A percentile compares a stretch with the other conserved stretches of the same genome.
Evolutionary conservation across 2,329 filamentous ascomycete genomes (phyloP).

Genomic region (Madurella mycetomatis): DNA sequence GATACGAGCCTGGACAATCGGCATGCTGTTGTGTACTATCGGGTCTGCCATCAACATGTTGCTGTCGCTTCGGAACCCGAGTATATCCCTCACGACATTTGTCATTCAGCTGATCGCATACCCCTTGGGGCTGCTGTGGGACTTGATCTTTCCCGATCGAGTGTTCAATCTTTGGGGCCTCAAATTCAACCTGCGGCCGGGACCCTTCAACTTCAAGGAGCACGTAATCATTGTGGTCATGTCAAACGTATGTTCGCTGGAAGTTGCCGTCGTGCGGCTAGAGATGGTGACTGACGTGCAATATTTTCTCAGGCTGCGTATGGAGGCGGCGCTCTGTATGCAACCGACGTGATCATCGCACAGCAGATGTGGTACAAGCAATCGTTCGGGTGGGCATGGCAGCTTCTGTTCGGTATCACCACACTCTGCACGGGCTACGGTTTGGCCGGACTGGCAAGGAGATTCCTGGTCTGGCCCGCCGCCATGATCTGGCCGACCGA

Average conservation of each 20-base stretch:
- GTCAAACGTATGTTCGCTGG: constrained; percentile 50
- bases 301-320: constrained; percentile 46
- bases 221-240: constrained; percentile 60
- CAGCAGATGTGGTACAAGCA: constrained; percentile 56
- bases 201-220: constrained; percentile 59
- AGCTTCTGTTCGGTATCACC: constrained; percentile 55
- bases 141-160: constrained; percentile 50
- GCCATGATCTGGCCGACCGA: constrained; percentile 62
- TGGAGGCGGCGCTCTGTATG: constrained; percentile 54
- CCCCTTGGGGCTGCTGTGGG: constrained; percentile 53
- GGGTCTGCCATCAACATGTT: constrained; percentile 60
- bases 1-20: constrained; percentile 60
- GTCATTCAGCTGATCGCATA: constrained; percentile 60
- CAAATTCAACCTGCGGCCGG: constrained; percentile 53
- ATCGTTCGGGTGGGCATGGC: constrained; percentile 54
- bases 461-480: constrained; percentile 57
- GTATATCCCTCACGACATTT: constrained; percentile 56
- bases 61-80: constrained; percentile 56
- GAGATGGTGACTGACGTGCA: constrained; percentile 15
- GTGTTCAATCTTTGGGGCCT: constrained; percentile 48
- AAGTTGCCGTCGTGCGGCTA: too few species aligned
- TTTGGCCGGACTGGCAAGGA: constrained; percentile 54
- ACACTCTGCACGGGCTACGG: constrained; percentile 62
- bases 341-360: constrained; percentile 48
- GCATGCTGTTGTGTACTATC: constrained; percentile 55